Evolutionary conservation across 208 protist genomes (phyloP).

Genomic region (Paratrypanosoma confusum): DNA sequence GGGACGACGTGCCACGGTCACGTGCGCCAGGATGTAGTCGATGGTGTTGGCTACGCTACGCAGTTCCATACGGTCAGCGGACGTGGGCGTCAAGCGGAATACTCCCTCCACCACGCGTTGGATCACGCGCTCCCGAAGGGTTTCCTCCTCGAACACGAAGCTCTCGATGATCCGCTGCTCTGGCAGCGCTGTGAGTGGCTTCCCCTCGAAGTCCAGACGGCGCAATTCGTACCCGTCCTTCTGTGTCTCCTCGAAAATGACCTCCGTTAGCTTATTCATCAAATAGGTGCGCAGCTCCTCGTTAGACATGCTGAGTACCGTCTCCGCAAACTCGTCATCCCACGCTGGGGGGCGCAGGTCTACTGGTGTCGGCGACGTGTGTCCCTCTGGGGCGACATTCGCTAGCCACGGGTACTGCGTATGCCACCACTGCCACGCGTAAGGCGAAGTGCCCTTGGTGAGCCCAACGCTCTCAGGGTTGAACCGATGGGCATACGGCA

Average conservation of each 20-base stretch:
- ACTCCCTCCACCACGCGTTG: slow-evolving; percentile 76
- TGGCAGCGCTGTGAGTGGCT: slow-evolving; percentile 76
- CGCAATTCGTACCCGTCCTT: slow-evolving; percentile 87
- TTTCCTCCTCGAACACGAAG: slow-evolving; percentile 87
- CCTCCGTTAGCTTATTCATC: slow-evolving; percentile 69
- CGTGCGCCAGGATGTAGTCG: slow-evolving; percentile 77
- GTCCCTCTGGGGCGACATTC: slow-evolving; percentile 57
- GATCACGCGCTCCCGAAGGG: slow-evolving; percentile 78
- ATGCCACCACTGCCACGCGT: slow-evolving; percentile 86
- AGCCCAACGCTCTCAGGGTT: slow-evolving; percentile 79
- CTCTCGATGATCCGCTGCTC: slow-evolving; percentile 77
- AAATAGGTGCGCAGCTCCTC: slow-evolving; percentile 60
- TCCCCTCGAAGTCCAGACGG: slow-evolving; percentile 87
- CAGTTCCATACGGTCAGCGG: slow-evolving; percentile 60
- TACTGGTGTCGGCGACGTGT: slow-evolving; percentile 16
- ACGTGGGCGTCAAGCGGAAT: slow-evolving; percentile 72
- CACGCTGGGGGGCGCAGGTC: slow-evolving; percentile 54
- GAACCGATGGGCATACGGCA: slow-evolving; percentile 71
- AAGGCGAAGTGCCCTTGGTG: slow-evolving; percentile 64
- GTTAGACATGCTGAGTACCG: slow-evolving; percentile 67
- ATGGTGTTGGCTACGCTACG: slow-evolving; percentile 73
- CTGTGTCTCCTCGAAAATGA: slow-evolving; percentile 81
- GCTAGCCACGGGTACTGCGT: slow-evolving; percentile 86
- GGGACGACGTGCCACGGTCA: slow-evolving; percentile 42
- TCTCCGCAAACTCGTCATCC: slow-evolving; percentile 67